Base-by-base conservation (phyloP, 345 rosid species). In the Barbarea vulgaris region DNA sequence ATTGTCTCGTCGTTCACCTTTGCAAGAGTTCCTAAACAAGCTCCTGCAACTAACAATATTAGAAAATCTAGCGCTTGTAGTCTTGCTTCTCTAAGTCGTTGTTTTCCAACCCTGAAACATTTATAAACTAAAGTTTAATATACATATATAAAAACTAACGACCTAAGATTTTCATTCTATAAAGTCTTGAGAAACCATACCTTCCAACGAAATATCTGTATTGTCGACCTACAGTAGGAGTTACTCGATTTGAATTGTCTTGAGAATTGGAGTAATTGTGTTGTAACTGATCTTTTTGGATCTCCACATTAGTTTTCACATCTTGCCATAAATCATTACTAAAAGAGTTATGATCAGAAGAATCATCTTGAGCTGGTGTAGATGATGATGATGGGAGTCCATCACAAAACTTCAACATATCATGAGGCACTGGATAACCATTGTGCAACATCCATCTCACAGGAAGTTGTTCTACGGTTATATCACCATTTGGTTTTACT, bases 391-490 rank as follows among this genome's bases (percentile, higher is more conserved):
- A 67, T 1, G 54, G 64, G 3, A 88, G 81, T 77, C 84, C 84
- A 71, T 88, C 97, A 44, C 81, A 78, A 36, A 56, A 57, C 30
- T 87, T 82, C 64, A 93, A 85, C 95, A 93, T 84, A 81, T 93
- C 98, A 15, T 85, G 78, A 21, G 96, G 98, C 19, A 93, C 80
- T 1, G 96, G 70, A 39, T 93, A 88, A 52, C 96, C 90, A 64
- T 93, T 93, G 54, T 90, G 93, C 15, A 93, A 67, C 98, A 93
- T 90, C 98, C 98, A 93, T 72, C 94, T 83, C 34, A 93, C 81
- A 27, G 96, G 94, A 73, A 93, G 89, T 63, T 90, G 94, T 66
- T 90, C 86, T 31, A 68, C 72, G 22, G 84, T 86, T 72, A 88
- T 80, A 34, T 83, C 81, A 42, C 81, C 52, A 37, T 71, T 53